A percentile compares a stretch with the other conserved stretches of the same genome.
These are phyloP conservation scores for Reticulascus tulasneorum DNA, from an alignment of 2,329 filamentous ascomycete genomes.

Conservation along the genomic window DNA sequence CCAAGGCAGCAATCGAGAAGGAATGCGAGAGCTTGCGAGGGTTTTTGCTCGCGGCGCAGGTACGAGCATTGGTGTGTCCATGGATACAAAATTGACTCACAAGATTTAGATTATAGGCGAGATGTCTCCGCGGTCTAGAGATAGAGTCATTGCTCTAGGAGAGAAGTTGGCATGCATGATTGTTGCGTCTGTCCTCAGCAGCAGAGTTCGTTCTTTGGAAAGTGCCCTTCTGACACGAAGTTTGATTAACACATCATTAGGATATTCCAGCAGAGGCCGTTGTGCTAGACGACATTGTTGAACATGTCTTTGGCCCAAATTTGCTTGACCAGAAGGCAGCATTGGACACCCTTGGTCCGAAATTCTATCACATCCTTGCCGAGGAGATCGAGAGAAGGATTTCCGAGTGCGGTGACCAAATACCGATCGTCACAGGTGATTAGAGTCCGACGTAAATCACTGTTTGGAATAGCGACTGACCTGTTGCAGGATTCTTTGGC, in stretches of 20 bases:
- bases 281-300: conserved; percentile 54
- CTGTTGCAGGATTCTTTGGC: conserved; percentile 99
- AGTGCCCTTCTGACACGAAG: no score
- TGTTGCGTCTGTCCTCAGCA: conserved; percentile 81
- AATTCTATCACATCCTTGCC: conserved; percentile 66
- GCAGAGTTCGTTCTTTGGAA: no score
- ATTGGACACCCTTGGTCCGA: conserved; percentile 55
- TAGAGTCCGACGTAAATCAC: no score
- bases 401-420: conserved; percentile 57
- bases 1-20: conserved; percentile 56
- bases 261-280: conserved; percentile 31
- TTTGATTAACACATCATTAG: no score
- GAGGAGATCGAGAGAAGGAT: conserved; percentile 61
- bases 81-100: conserved; percentile 79
- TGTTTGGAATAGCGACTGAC: no score
- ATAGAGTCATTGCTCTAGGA: conserved; percentile 87
- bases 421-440: conserved; percentile 79
- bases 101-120: conserved; percentile 68
- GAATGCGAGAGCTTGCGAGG: conserved; percentile 80
- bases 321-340: conserved; percentile 70
- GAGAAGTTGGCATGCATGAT: conserved; percentile 93
- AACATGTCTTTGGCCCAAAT: conserved; percentile 84
- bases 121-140: conserved; percentile 72
- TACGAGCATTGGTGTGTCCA: conserved; percentile 70
- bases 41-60: conserved; percentile 62